Base-by-base conservation (phyloP, 1,284 basidiomycete species). In the Athelia psychrophila region DNA sequence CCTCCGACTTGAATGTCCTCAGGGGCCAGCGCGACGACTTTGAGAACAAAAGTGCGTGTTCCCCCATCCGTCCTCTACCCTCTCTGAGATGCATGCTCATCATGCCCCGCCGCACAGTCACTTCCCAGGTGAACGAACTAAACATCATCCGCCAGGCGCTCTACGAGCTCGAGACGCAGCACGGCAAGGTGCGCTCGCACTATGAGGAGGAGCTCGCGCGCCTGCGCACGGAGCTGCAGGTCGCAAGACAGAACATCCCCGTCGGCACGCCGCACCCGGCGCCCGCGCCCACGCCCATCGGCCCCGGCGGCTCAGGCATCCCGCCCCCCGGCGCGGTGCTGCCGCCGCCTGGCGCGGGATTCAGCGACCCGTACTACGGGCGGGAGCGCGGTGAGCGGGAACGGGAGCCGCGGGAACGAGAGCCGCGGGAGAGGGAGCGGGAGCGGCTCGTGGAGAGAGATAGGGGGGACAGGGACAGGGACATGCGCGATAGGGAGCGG, bases 211-310 rank as follows among this genome's bases (percentile, higher is more conserved):
- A 85, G 59, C 73, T 84, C 68, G 71, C 76, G 12, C 77, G 86
- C 30, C 75, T 93, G 13, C 79, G 85, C 23, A 68, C 77, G 13
- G 86, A 91, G 59, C 73, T 91, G 40, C 82, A 86, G 51, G 61
- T 71, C 2, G 58, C 74, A 16, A 71, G 77, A 10, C 71, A 73
- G 47, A 56, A 64, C 32, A 63, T 62, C 48, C 64, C 67, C 24
- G 52, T 48, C 18, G 51, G 56, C 25, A 51, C 54, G 8, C 48
- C 57, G 38, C 48, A 60, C 49, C 59, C 59, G 50, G 66, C 67
- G 1, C 68, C 68, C 42, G 61, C 72, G 15, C 67, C 65, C 32
- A 58, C 71, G 35, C 51, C 64, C 25, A 68, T 68, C 12, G 65
- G 68, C 27, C 65, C 65, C 20, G 63, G 63, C 23, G 44, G 6